Percentiles rank a stretch among this genome's conserved stretches.
These are phyloP conservation scores for Fragosphaeria purpurea DNA, from an alignment of 2,329 filamentous ascomycete genomes.

Conservation along the genomic window DNA sequence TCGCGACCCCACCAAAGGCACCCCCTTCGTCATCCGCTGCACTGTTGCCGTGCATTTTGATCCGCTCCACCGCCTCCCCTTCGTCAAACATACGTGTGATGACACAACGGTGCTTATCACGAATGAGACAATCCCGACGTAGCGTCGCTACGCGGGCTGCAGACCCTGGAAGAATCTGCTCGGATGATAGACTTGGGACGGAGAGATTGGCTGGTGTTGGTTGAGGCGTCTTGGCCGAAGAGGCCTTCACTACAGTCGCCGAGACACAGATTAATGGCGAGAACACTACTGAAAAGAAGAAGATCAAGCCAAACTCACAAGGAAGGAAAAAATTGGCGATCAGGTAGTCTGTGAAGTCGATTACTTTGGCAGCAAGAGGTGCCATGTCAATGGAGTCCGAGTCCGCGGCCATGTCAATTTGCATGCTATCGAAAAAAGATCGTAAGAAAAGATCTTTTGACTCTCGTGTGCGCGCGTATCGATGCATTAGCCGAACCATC, in stretches of 20 bases:
- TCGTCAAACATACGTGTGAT: background rate
- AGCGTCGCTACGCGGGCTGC: background rate
- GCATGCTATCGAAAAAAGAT: background rate
- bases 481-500: background rate
- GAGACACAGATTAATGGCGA: too few species aligned
- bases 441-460: conserved; percentile 1
- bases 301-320: background rate
- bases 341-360: background rate
- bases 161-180: background rate
- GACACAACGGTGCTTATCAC: conserved; percentile 2
- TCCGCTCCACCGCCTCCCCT: background rate
- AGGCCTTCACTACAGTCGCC: background rate
- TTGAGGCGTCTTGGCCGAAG: background rate
- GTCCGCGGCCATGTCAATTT: background rate
- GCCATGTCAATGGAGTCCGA: background rate
- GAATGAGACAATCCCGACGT: background rate
- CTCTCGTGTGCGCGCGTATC: background rate
- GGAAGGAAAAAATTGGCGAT: conserved; percentile 1
- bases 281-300: background rate
- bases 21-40: background rate
- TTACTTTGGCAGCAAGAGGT: background rate
- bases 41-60: background rate
- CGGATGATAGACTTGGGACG: background rate
- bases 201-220: background rate
- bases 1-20: background rate